Evolutionary conservation across 208 protist genomes (phyloP), one percentile per base, ranked within the genome.

Genomic region (Phytomonas sp.): DNA sequence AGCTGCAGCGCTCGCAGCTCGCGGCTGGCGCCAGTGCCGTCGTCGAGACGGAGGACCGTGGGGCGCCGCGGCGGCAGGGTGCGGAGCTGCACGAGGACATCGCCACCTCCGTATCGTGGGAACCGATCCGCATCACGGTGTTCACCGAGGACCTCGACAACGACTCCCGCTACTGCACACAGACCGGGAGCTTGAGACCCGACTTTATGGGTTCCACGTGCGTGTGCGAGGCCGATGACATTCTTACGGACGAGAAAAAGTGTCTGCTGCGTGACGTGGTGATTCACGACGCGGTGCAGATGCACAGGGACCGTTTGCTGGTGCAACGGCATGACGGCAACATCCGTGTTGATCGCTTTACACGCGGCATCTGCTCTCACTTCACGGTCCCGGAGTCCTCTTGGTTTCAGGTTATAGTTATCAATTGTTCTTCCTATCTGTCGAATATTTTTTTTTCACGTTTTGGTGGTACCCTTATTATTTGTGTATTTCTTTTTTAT

Each of bases 281-380:
- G 26, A 43, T 92, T 17, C 80, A 83, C 13, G 31, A 31, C 1
- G 84, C 84, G 8, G 40, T 88, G 0, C 53, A 78, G 65, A 70
- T 84, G 74, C 82, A 88, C 77, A 8, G 23, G n/a, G 83, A 88
- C 7, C 78, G 82, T 13, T 73, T 92, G 28, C 73, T 66, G 31
- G 86, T 92, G 26, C 4, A 73, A 43, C 79, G 37, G n/a, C 29
- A 79, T n/a, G 23, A 29, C 28, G 40, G 34, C n/a, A 37, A 11
- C 7, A 71, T 83, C 53, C 17, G 30, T 59, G 73, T 87, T 4
- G 66, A 69, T 0, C 13, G 11, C 11, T 78, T 78, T 66, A 0
- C 0, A 8, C 17, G 20, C 1, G 5, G 4, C 5, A 6, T 56
- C 20, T 56, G 46, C 46, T 56, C 46, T 56, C 9, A 34, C 53